These are phyloP conservation scores for Tephrocybe sp. DNA, from an alignment of 768 basidiomycete species.

Conservation along the genomic window DNA sequence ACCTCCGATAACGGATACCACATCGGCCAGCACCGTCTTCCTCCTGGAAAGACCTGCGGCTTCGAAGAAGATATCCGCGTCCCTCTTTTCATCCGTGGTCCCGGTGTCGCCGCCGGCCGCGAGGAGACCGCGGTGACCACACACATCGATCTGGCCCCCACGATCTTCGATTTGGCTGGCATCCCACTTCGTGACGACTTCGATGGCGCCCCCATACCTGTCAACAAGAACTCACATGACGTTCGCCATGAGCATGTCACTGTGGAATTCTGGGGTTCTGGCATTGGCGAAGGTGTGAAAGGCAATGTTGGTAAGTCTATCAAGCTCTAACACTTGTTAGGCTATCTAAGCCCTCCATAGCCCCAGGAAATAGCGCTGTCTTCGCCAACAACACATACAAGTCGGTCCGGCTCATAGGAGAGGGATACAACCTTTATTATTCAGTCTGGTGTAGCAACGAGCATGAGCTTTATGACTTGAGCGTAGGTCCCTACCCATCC, in stretches of 20 bases:
- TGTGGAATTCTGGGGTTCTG: neutral
- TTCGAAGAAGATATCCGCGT: conserved; percentile 3
- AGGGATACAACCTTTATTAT: neutral
- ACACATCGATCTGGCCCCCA: conserved; percentile 1
- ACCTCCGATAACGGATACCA: conserved; percentile 1
- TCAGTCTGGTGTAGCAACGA: conserved; percentile 3
- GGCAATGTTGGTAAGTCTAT: neutral
- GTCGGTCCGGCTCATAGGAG: neutral
- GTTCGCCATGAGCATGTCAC: conserved; percentile 2
- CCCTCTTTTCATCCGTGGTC: neutral
- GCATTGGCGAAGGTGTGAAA: neutral
- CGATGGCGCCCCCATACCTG: neutral
- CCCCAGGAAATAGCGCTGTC: neutral
- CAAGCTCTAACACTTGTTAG: too few relatives aligned
- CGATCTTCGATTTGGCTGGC: neutral
- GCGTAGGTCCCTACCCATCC: neutral
- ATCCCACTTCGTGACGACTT: neutral
- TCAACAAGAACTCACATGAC: neutral
- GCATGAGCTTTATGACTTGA: neutral
- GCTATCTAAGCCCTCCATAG: too few relatives aligned
- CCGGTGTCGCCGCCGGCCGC: neutral
- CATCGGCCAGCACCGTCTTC: conserved; percentile 1
- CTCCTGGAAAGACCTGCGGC: neutral
- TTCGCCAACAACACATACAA: neutral
- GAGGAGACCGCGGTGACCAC: neutral